Percentiles rank a stretch among this genome's conserved stretches.
Evolutionary conservation across 2,329 filamentous ascomycete species (phyloP).

Genomic region (Metarhizium brunneum): DNA sequence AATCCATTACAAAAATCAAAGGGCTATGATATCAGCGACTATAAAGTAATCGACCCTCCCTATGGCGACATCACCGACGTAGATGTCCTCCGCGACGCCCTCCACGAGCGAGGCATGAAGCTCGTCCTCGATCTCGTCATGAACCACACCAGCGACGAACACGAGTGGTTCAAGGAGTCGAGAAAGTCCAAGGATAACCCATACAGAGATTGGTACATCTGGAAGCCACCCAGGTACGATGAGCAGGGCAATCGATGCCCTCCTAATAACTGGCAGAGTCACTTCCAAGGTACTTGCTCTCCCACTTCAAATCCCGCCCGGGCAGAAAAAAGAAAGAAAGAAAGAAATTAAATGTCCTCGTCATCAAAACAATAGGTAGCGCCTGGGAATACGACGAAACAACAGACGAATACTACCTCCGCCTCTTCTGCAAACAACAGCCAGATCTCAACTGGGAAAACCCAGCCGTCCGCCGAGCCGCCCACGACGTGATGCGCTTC

Average conservation of each 20-base stretch:
- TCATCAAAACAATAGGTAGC: conserved; percentile 11
- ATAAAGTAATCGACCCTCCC: conserved; percentile 52
- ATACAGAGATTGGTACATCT: conserved; percentile 56
- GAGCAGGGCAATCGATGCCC: conserved; percentile 46
- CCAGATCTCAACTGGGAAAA: conserved; percentile 77
- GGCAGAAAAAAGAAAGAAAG: too few relatives aligned
- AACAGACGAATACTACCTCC: conserved; percentile 49
- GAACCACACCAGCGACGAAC: conserved; percentile 56
- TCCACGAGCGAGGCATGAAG: conserved; percentile 56
- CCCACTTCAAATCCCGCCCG: neutral
- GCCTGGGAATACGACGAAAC: conserved; percentile 41
- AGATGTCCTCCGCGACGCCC: conserved; percentile 49
- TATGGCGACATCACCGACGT: conserved; percentile 63
- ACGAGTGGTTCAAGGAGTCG: conserved; percentile 49
- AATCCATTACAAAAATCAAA: conserved; percentile 6
- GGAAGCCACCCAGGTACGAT: conserved; percentile 50
- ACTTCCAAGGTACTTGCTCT: conserved; percentile 24
- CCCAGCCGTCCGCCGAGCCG: conserved; percentile 50
- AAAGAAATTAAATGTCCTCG: too few relatives aligned
- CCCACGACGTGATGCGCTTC: conserved; percentile 62
- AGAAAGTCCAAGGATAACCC: conserved; percentile 41
- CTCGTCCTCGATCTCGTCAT: conserved; percentile 65
- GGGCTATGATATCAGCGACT: conserved; percentile 65
- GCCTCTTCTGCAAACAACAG: conserved; percentile 61
- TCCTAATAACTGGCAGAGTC: conserved; percentile 48